Percentiles rank a stretch among this genome's conserved stretches.
phyloP scores from a whole-genome alignment of 2,329 filamentous ascomycete genomes.

The Pestalotiopsis sp. region DNA sequence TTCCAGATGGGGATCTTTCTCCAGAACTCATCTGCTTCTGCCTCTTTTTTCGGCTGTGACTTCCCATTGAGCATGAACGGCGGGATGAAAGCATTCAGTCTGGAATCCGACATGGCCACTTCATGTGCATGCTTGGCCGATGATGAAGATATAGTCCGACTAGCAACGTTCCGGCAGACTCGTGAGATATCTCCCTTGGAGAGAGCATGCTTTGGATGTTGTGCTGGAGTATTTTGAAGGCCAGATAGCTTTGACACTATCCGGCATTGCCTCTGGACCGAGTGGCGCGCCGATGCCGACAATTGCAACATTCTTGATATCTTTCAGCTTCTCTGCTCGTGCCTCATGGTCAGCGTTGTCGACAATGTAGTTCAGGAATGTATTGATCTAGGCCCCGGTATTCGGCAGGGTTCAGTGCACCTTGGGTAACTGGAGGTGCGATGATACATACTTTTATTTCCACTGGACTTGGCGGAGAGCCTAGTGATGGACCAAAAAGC shows the following conservation, averaged over 20 bases:
- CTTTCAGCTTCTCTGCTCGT: not conserved
- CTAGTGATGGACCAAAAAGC: too few relatives aligned
- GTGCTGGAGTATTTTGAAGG: not conserved
- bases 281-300: not conserved
- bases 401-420: too few relatives aligned
- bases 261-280: not conserved
- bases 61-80: not conserved
- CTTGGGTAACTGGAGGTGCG: too few relatives aligned
- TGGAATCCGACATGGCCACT: not conserved
- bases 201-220: not conserved
- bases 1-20: constrained; percentile 52
- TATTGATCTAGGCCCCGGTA: too few relatives aligned
- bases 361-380: too few relatives aligned
- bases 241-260: not conserved
- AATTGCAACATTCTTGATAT: not conserved
- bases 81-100: not conserved
- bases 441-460: too few relatives aligned
- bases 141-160: not conserved
- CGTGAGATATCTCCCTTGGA: not conserved
- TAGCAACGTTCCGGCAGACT: not conserved
- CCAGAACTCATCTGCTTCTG: constrained; percentile 49
- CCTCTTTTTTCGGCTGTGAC: not conserved
- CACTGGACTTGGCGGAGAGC: too few relatives aligned
- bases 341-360: not conserved
- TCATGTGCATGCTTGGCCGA: not conserved